These are phyloP conservation scores for Amaranthus hypochondriacus DNA, from an alignment of 148 eudicot species.

Conservation along the genomic window DNA sequence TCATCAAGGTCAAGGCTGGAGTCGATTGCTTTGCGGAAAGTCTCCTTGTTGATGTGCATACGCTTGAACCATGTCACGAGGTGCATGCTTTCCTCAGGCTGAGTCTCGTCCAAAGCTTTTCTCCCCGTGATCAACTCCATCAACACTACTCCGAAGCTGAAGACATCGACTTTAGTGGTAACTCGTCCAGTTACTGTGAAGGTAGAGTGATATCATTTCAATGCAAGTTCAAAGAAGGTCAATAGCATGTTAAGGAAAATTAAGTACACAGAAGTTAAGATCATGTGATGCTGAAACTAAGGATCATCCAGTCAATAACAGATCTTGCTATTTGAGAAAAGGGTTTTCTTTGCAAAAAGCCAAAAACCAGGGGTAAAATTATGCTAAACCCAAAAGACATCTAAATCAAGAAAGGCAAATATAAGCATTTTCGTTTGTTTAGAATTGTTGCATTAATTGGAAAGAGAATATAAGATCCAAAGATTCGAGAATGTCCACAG, in stretches of 20 bases:
- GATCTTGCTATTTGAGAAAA: too few species aligned
- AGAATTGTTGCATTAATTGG: too few species aligned
- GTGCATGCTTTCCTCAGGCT: conserved; percentile 95
- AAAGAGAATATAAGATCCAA: too few species aligned
- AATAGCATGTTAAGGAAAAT: neutral
- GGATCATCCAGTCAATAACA: too few species aligned
- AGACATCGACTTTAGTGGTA: conserved; percentile 85
- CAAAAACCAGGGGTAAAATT: too few species aligned
- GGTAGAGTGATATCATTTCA: neutral
- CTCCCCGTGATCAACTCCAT: conserved; percentile 92
- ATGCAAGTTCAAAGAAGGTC: neutral
- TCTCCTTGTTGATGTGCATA: conserved; percentile 83
- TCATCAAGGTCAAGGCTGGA: conserved; percentile 64
- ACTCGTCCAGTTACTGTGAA: conserved; percentile 85
- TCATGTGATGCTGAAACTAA: neutral
- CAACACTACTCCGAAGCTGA: conserved; percentile 81
- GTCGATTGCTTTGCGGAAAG: conserved; percentile 81
- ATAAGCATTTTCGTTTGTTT: too few species aligned
- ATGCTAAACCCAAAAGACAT: too few species aligned
- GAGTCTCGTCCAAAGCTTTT: conserved; percentile 86
- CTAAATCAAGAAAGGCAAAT: too few species aligned
- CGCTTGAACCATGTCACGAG: conserved; percentile 93
- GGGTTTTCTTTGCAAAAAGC: too few species aligned
- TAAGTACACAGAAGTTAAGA: neutral
- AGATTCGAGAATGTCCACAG: too few species aligned